Evolutionary conservation across 176 grass and related monocot genomes (phyloP), one percentile per base, ranked within the genome.

Genomic region (Luzula sylvatica): DNA sequence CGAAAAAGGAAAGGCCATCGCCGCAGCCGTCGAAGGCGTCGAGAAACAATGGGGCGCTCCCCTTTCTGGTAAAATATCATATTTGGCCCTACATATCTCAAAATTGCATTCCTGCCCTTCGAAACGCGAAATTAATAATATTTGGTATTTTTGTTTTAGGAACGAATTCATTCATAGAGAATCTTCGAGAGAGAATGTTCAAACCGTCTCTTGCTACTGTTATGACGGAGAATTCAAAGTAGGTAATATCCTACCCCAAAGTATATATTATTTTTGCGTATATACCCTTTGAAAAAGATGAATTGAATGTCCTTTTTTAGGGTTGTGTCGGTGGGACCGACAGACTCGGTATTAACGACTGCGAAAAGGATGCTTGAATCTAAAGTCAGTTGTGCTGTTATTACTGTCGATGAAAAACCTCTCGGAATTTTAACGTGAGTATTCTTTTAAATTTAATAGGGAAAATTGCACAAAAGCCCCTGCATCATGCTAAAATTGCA

Each of bases 181-280:
- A 77, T 49, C 81, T 98, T 57, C 81, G 81, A 46, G 85, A 90
- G 29, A 39, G 60, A 59, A 98, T 98, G 85, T 86, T 98, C 74
- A 87, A 15, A 65, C 92, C 92, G 48, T 77, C 92, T 26, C 60
- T 90, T 49, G 82, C 81, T 21, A 98, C 92, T 20, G 86, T 98
- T 42, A 90, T 98, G 29, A 63, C 78, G 71, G 85, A 98, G 72
- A 86, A 98, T 90, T 72, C 85, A 90, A 98, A 98, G 92, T 98
- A 90, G 85, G 81, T 98, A 98, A 90, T 80, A 98, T 72, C 41
- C 75, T 62, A 41, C 69, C 66, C 26, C 22, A 28, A 14, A 27
- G 30, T 25, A 4, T 18, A 53, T 29, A 39, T 39, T 16, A 2
- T 15, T 27, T 20, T 47, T 47, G 1, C 11, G 6, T 29, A 8